Conservation (phyloP, 495 filamentous ascomycete genomes). For the Penicillium soppii region DNA sequence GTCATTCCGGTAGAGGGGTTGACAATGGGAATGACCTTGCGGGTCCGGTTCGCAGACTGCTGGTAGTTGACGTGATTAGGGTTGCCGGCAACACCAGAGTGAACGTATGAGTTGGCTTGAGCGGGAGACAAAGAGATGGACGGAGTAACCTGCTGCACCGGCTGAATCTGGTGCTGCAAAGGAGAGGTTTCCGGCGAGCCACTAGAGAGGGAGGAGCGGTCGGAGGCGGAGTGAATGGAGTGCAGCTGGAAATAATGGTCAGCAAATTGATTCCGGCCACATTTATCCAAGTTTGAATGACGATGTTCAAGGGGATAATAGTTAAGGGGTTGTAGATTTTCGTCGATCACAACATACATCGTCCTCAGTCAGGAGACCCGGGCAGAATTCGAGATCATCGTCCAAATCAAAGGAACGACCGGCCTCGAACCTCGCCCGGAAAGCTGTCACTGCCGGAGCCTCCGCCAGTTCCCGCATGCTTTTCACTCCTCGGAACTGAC, state of each 20-base stretch:
- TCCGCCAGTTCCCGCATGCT: slow-evolving; percentile 90
- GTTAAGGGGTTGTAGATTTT: slow-evolving; percentile 1
- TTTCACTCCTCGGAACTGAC: slow-evolving; percentile 78
- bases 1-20: slow-evolving; percentile 90
- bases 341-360: slow-evolving; percentile 73
- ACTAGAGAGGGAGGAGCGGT: slow-evolving; percentile 91
- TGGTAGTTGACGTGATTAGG: slow-evolving; percentile 71
- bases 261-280: slow-evolving; percentile 7
- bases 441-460: slow-evolving; percentile 67
- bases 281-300: not conserved
- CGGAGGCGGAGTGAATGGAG: slow-evolving; percentile 84
- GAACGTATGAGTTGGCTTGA: slow-evolving; percentile 62
- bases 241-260: slow-evolving; percentile 59
- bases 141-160: slow-evolving; percentile 71
- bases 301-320: slow-evolving; percentile 9
- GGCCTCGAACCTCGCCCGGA: slow-evolving; percentile 84
- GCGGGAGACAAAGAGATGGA: slow-evolving; percentile 79
- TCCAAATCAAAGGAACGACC: slow-evolving; percentile 95
- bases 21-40: slow-evolving; percentile 97
- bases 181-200: slow-evolving; percentile 93
- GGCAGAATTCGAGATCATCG: slow-evolving; percentile 96
- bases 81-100: slow-evolving; percentile 51
- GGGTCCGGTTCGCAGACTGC: slow-evolving; percentile 83
- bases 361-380: slow-evolving; percentile 87
- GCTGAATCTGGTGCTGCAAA: slow-evolving; percentile 73